Base-by-base conservation (phyloP, 2,329 filamentous ascomycete species). In the Colletotrichum ledebouriae region DNA sequence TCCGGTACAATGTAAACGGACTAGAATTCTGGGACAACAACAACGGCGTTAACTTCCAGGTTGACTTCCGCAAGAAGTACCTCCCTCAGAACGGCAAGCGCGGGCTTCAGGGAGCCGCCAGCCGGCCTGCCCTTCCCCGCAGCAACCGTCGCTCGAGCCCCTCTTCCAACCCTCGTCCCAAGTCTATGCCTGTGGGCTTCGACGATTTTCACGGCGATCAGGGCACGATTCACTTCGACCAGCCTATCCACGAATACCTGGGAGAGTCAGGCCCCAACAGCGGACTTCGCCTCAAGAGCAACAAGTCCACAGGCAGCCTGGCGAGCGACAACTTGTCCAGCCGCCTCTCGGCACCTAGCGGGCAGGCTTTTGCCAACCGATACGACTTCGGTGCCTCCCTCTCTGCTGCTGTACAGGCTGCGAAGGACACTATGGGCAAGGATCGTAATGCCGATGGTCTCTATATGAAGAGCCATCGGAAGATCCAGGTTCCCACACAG, bases 21-120 rank as follows among this genome's bases (percentile, higher is more conserved):
- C 86, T 91, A 70, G 95, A 98, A 74, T 93, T 89, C 79, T 99
- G 96, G 96, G 96, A 99, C 81, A 99, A 95, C 85, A 99, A 99
- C 78, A 84, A 85, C 73, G 83, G 85, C 34, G 87, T 89, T 79
- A 98, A 99, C 81, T 99, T 96, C 82, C 94, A 98, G 78, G 88
- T 98, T 62, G 94, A 97, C 78, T 99, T 99, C 82, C 85, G 86
- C 72, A 97, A 94, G 85, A 94, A 93, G 82, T 80, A 87, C 73
- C 86, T 92, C 69, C 83, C 87, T 17, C 85, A 86, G 74, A 88
- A 85, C 58, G 85, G 86, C 72, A 89, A 89, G 82, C 84, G 83
- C 68, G 82, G 82, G 63, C 78, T 82, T 33, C 82, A 85, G 70
- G 83, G 85, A 11, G 81, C 85, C 12, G 79, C 82, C 10, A 83